Conservation (phyloP, 2,329 filamentous ascomycete genomes). For the Exophiala sp. region DNA sequence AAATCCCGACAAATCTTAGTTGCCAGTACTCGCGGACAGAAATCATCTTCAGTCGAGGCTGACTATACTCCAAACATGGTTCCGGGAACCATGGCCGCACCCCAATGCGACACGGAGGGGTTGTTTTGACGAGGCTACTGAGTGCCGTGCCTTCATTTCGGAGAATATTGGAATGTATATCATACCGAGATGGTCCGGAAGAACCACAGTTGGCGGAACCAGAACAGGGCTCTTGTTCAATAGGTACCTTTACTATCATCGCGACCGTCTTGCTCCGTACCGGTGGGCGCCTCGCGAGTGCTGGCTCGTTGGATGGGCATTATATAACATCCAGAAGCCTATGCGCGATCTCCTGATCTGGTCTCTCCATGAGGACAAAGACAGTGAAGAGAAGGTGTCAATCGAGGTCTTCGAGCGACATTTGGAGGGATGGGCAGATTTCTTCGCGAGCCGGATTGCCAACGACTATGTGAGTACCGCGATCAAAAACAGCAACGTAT, state of each 20-base stretch:
- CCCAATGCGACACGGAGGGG: too few relatives aligned
- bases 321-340: slow-evolving; percentile 1
- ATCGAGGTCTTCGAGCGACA: slow-evolving; percentile 12
- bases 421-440: slow-evolving; percentile 8
- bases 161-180: not conserved
- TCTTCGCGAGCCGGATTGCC: slow-evolving; percentile 9
- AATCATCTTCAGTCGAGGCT: too few relatives aligned
- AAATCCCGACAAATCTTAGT: too few relatives aligned
- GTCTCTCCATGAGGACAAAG: slow-evolving; percentile 7
- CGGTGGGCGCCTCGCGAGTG: slow-evolving; percentile 2
- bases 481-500: not conserved
- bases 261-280: slow-evolving; percentile 5
- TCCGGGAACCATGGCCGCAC: too few relatives aligned
- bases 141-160: not conserved
- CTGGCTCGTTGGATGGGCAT: slow-evolving; percentile 15
- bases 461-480: slow-evolving; percentile 1
- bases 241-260: slow-evolving; percentile 3
- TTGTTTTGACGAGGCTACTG: not conserved
- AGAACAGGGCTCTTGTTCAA: slow-evolving; percentile 1
- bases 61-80: too few relatives aligned
- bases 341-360: slow-evolving; percentile 11
- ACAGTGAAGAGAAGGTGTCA: slow-evolving; percentile 7
- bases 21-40: too few relatives aligned
- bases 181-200: not conserved
- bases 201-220: not conserved